Percentiles rank a stretch among this genome's conserved stretches.
Evolutionary conservation across 495 filamentous ascomycete species (phyloP).

Genomic region (Clohesyomyces aquaticus): DNA sequence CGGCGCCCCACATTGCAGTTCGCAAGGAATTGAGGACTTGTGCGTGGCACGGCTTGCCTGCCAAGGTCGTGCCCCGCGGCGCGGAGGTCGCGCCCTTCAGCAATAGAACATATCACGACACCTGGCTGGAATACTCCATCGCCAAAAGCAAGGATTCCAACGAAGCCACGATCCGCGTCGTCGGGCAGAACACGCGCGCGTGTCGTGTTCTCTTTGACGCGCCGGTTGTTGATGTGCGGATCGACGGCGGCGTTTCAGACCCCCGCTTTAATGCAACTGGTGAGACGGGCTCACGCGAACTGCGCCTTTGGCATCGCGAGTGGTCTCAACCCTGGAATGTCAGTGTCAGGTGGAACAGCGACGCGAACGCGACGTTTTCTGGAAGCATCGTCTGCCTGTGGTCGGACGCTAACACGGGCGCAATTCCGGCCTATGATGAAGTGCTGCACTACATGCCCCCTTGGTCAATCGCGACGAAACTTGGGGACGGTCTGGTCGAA

Average conservation of each 20-base stretch:
- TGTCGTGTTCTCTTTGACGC: slow-evolving; percentile 69
- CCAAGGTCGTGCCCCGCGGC: slow-evolving; percentile 52
- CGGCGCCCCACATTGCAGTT: slow-evolving; percentile 37
- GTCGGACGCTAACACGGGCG: slow-evolving; percentile 79
- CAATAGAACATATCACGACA: slow-evolving; percentile 31
- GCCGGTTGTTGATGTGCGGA: slow-evolving; percentile 63
- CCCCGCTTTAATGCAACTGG: slow-evolving; percentile 61
- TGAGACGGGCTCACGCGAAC: slow-evolving; percentile 56
- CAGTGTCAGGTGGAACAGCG: slow-evolving; percentile 66
- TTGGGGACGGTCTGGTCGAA: slow-evolving; percentile 79
- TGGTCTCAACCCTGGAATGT: slow-evolving; percentile 79
- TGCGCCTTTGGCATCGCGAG: slow-evolving; percentile 72
- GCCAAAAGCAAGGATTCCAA: slow-evolving; percentile 47
- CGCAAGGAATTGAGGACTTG: slow-evolving; percentile 62
- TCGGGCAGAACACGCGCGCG: slow-evolving; percentile 67
- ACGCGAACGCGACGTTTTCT: slow-evolving; percentile 55
- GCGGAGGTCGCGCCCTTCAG: slow-evolving; percentile 10
- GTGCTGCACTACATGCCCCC: slow-evolving; percentile 70
- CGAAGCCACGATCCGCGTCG: slow-evolving; percentile 61
- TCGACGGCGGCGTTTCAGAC: slow-evolving; percentile 60
- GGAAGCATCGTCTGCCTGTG: slow-evolving; percentile 81
- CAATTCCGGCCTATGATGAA: slow-evolving; percentile 88
- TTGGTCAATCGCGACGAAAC: slow-evolving; percentile 79
- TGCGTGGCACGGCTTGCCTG: slow-evolving; percentile 63
- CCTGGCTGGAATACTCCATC: slow-evolving; percentile 67